Evolutionary conservation across 805 yeast species (phyloP).

Genomic region (Candida xyloterini): DNA sequence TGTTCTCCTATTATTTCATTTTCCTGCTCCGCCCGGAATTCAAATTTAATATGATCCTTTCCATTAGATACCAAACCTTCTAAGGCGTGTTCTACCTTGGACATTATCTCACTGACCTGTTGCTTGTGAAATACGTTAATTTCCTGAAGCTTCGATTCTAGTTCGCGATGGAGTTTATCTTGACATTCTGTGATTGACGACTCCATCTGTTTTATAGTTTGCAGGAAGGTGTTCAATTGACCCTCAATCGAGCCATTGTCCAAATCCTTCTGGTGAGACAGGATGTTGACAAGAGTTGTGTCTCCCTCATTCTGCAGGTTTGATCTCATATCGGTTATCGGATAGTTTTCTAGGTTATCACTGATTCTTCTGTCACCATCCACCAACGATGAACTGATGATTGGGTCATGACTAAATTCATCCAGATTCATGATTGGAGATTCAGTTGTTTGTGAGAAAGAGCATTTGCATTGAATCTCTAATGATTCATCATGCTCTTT

Average conservation of each 20-base stretch:
- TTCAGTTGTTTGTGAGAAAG: background rate
- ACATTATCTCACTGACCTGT: conserved; percentile 14
- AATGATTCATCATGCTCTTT: background rate
- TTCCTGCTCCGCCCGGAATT: conserved; percentile 13
- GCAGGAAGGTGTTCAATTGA: background rate
- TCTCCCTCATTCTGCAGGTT: background rate
- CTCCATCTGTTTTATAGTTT: background rate
- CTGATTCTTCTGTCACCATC: background rate
- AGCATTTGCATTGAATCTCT: conserved; percentile 1
- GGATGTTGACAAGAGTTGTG: conserved; percentile 1
- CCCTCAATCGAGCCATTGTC: background rate
- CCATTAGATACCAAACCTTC: conserved; percentile 14
- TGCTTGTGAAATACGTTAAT: conserved; percentile 12
- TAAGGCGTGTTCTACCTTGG: conserved; percentile 11
- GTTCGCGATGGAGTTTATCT: conserved; percentile 8
- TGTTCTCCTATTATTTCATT: background rate
- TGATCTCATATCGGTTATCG: background rate
- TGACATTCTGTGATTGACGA: conserved; percentile 10
- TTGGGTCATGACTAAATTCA: conserved; percentile 6
- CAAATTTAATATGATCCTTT: conserved; percentile 9
- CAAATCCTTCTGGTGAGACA: background rate
- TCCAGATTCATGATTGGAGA: background rate
- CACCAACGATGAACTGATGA: conserved; percentile 2
- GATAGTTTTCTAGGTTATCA: background rate
- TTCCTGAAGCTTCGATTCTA: conserved; percentile 16